Conservation (phyloP, 1,284 basidiomycete genomes). For the Ustilago esculenta region DNA sequence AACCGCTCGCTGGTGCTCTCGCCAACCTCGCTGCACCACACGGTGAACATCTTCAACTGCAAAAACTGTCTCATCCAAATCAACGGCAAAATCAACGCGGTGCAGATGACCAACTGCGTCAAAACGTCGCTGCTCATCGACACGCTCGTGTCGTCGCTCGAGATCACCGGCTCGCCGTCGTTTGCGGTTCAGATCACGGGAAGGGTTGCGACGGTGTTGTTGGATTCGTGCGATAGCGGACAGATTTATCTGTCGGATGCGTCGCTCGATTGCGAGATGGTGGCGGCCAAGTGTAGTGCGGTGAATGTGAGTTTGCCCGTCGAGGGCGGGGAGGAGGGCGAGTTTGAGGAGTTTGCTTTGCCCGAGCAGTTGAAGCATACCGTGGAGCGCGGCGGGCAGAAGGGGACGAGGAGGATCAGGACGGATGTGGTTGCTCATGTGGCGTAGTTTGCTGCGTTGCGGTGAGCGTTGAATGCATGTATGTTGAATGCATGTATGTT, state of each 20-base stretch:
- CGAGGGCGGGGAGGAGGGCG: slow-evolving; percentile 86
- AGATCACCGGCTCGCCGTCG: slow-evolving; percentile 88
- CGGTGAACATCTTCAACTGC: slow-evolving; percentile 89
- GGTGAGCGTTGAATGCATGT: too few relatives aligned
- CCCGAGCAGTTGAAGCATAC: slow-evolving; percentile 95
- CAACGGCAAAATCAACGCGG: slow-evolving; percentile 94
- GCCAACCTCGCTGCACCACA: slow-evolving; percentile 82
- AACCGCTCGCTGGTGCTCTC: slow-evolving; percentile 80
- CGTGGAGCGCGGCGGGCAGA: slow-evolving; percentile 75
- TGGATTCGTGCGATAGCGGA: slow-evolving; percentile 94
- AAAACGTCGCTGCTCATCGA: slow-evolving; percentile 91
- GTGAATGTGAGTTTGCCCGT: slow-evolving; percentile 92
- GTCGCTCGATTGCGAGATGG: slow-evolving; percentile 83
- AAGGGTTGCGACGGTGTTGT: slow-evolving; percentile 85
- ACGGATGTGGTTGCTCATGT: slow-evolving; percentile 63
- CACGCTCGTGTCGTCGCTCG: slow-evolving; percentile 86
- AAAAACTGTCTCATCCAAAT: slow-evolving; percentile 87
- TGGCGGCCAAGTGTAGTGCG: slow-evolving; percentile 91
- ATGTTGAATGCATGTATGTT: too few relatives aligned
- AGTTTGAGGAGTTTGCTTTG: slow-evolving; percentile 88
- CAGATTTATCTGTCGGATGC: slow-evolving; percentile 91
- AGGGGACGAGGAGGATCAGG: slow-evolving; percentile 74
- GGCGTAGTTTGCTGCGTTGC: too few relatives aligned
- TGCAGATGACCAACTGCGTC: slow-evolving; percentile 79
- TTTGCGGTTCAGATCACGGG: slow-evolving; percentile 94